Evolutionary conservation across 2,329 filamentous ascomycete species (phyloP).

Genomic region (Whalleya microplaca): DNA sequence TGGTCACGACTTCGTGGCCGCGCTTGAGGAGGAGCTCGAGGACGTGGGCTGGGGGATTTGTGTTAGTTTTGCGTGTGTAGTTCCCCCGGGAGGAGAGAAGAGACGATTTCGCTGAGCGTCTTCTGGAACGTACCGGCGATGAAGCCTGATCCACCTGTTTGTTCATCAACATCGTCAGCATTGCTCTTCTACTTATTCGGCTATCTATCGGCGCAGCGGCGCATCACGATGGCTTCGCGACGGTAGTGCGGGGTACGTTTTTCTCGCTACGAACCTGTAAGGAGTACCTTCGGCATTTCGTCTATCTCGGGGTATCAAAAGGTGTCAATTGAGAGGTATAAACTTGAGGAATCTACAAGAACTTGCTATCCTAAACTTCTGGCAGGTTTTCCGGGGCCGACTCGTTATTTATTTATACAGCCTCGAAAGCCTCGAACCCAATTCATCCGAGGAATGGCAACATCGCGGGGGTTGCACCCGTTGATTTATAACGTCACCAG

Average conservation of each 20-base stretch:
- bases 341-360: background rate
- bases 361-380: background rate
- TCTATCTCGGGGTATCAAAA: background rate
- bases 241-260: conserved; percentile 3
- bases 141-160: conserved; percentile 54
- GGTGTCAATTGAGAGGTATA: background rate
- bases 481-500: background rate
- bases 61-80: background rate
- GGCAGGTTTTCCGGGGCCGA: background rate
- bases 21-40: conserved; percentile 56
- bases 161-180: conserved; percentile 3
- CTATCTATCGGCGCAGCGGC: background rate
- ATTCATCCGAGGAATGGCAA: no score
- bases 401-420: background rate
- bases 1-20: conserved; percentile 58
- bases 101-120: background rate
- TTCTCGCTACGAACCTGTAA: conserved; percentile 44
- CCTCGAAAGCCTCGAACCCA: no score
- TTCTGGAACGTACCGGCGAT: conserved; percentile 47
- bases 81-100: background rate
- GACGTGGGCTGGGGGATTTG: conserved; percentile 50
- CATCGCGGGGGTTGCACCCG: background rate
- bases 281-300: conserved; percentile 51
- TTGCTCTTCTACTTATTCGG: conserved; percentile 1
- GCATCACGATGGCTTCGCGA: background rate